Evolutionary conservation across 2,329 filamentous ascomycete species (phyloP).

Genomic region (Botrytis porri): DNA sequence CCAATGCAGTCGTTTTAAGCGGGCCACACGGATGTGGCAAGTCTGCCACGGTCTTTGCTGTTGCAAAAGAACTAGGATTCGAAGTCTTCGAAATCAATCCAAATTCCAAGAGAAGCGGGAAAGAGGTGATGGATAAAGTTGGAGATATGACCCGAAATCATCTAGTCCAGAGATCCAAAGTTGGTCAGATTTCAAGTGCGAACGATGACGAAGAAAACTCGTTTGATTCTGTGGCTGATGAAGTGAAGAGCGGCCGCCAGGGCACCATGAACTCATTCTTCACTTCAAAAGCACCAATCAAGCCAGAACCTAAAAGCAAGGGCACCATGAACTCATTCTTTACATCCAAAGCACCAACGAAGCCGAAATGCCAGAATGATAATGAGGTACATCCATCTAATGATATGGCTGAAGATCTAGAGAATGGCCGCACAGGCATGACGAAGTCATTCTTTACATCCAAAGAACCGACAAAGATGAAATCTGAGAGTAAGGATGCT

Average conservation of each 20-base stretch:
- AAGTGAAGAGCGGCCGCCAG: constrained; percentile 67
- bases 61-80: constrained; percentile 86
- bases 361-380: constrained; percentile 25
- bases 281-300: constrained; percentile 48
- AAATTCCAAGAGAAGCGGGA: constrained; percentile 77
- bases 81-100: constrained; percentile 95
- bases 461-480: constrained; percentile 40
- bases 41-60: constrained; percentile 86
- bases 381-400: constrained; percentile 40
- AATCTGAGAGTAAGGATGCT: constrained; percentile 31
- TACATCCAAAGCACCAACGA: constrained; percentile 48
- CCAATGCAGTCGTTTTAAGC: constrained; percentile 82
- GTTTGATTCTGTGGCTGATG: constrained; percentile 50
- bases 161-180: constrained; percentile 62
- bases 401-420: constrained; percentile 55
- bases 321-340: constrained; percentile 78
- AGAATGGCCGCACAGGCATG: constrained; percentile 70
- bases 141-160: constrained; percentile 98
- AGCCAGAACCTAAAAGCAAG: constrained; percentile 28
- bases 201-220: constrained; percentile 39
- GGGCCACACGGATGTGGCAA: constrained; percentile 90
- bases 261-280: constrained; percentile 81
- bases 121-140: constrained; percentile 85
- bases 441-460: constrained; percentile 79
- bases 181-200: constrained; percentile 32